Base-by-base conservation (phyloP, 2,329 filamentous ascomycete species). In the Claviceps purpurea region DNA sequence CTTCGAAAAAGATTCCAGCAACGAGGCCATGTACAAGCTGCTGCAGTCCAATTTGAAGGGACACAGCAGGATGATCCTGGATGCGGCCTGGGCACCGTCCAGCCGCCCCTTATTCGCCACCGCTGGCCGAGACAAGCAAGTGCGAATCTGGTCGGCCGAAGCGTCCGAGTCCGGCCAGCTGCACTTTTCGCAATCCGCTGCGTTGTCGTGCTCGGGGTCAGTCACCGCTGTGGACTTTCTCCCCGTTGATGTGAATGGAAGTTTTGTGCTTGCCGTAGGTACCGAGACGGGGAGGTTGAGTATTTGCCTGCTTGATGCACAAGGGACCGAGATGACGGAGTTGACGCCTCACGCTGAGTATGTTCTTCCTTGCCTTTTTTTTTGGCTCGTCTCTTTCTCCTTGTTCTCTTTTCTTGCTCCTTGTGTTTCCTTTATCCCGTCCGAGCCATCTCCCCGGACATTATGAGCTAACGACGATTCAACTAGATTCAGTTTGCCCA, bases 21-120 rank as follows among this genome's bases (percentile, higher is more conserved):
- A 65, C 1, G 59, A 60, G 34, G 62, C 62, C 38, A 51, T 55
- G 14, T 96, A 86, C 61, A 68, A 65, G 24, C 71, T 84, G 3
- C 65, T 79, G 41, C 73, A 82, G 55, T 73, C 78, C 2, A 89
- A 95, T 60, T 78, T 81, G 1, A 96, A 95, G 68, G 91, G 87
- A 0, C 93, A 98, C 66, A 77, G 85, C 4, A 76, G 93, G 54
- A 97, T 98, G 89, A 90, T 98, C 46, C 74, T 97, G 14, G 89
- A 89, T 63, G 86, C 82, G 1, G 81, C 87, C 2, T 98, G 93
- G 91, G 83, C 85, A 1, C 84, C 85, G 1, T 30, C 74, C 65
- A 57, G 61, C 66, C 76, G 30, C 2, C 61, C 68, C 10, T 63
- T 75, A 10, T 98, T 98, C 67, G 85, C 86, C 13, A 98, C 93